phyloP scores from a whole-genome alignment of 805 yeast species.

The Candida palmyrensis region DNA sequence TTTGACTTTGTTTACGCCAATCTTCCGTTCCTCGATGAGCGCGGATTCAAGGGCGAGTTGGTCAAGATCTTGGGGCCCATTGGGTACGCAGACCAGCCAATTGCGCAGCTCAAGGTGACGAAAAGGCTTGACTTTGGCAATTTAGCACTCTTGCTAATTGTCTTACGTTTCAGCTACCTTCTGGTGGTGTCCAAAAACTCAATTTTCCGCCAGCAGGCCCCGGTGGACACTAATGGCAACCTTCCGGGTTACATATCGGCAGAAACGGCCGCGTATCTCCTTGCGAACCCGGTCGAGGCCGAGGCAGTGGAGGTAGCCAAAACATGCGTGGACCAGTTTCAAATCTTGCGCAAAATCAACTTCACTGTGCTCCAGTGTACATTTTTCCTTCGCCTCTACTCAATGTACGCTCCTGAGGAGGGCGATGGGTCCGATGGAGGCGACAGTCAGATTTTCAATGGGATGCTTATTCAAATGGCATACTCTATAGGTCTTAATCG shows the following conservation, averaged over 20 bases:
- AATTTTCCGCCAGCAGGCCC: constrained; percentile 6
- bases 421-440: constrained; percentile 37
- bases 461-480: constrained; percentile 38
- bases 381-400: constrained; percentile 50
- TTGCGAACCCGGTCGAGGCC: constrained; percentile 35
- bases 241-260: too few relatives aligned
- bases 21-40: constrained; percentile 60
- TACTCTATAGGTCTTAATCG: constrained; percentile 43
- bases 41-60: constrained; percentile 37
- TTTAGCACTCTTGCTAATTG: constrained; percentile 27
- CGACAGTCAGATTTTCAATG: constrained; percentile 19
- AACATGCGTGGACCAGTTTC: constrained; percentile 46
- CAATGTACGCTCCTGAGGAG: constrained; percentile 54
- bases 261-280: constrained; percentile 22
- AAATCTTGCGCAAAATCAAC: constrained; percentile 39
- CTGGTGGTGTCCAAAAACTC: constrained; percentile 13
- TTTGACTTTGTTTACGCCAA: constrained; percentile 55
- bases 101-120: constrained; percentile 16
- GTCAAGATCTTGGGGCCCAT: constrained; percentile 37
- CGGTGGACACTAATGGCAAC: too few relatives aligned
- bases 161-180: constrained; percentile 33
- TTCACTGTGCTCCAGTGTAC: constrained; percentile 56
- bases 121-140: constrained; percentile 28
- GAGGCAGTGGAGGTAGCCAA: constrained; percentile 40
- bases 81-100: constrained; percentile 13